These are phyloP conservation scores for Diaporthe destruens DNA, from an alignment of 2,329 filamentous ascomycete genomes.

Conservation along the genomic window DNA sequence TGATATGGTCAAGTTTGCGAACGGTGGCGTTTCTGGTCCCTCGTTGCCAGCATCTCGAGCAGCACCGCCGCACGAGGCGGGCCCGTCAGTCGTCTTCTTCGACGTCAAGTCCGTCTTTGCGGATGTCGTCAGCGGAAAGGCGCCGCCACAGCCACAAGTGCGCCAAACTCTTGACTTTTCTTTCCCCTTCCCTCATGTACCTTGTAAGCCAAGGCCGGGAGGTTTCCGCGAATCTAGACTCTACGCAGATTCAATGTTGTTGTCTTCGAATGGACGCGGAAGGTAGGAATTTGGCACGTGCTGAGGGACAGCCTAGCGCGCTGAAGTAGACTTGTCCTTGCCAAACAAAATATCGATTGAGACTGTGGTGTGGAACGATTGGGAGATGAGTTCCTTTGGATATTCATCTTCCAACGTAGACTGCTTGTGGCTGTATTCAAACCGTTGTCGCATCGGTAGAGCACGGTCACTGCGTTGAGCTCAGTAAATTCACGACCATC, in stretches of 20 bases:
- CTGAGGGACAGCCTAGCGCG: background rate
- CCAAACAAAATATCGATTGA: background rate
- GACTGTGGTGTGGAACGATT: background rate
- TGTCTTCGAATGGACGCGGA: background rate
- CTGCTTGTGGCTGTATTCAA: background rate
- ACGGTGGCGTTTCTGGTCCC: background rate
- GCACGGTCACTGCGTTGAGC: background rate
- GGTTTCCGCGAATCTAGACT: background rate
- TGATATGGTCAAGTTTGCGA: slow-evolving; percentile 1
- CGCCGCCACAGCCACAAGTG: slow-evolving; percentile 9
- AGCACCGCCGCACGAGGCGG: background rate
- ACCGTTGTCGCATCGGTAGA: background rate
- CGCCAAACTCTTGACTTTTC: background rate
- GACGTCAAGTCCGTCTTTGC: slow-evolving; percentile 1
- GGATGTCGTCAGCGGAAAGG: slow-evolving; percentile 16
- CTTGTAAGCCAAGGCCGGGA: background rate
- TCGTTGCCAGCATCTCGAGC: background rate
- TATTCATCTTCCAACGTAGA: background rate
- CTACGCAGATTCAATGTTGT: background rate
- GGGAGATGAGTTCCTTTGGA: background rate
- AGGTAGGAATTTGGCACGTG: background rate
- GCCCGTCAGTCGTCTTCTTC: background rate
- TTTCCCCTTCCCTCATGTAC: background rate
- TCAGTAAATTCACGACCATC: background rate
- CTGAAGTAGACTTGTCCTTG: background rate